Conservation (phyloP, 495 filamentous ascomycete genomes). For the Penicillium coprophilum region DNA sequence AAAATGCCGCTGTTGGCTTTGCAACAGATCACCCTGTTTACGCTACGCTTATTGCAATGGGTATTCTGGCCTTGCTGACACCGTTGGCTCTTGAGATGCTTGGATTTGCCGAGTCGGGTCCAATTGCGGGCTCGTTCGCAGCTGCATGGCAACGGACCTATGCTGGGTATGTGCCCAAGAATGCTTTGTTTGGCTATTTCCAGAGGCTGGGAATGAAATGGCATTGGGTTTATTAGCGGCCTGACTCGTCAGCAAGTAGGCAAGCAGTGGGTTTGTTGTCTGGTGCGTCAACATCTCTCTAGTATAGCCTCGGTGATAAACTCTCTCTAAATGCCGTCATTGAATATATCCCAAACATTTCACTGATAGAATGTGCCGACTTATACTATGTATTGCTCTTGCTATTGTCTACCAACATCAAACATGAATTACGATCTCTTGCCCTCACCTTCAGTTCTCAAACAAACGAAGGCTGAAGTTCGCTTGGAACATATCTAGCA, state of each 20-base stretch:
- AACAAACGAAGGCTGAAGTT: no score
- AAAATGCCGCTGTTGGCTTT: conserved; percentile 35
- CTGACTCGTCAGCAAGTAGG: no score
- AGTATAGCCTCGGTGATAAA: no score
- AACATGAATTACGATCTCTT: no score
- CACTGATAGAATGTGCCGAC: no score
- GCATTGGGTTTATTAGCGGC: conserved; percentile 14
- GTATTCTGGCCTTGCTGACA: conserved; percentile 43
- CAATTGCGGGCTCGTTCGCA: conserved; percentile 47
- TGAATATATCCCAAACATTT: no score
- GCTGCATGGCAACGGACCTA: conserved; percentile 46
- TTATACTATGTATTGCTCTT: no score
- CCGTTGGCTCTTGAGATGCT: conserved; percentile 48
- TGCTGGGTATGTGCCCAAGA: conserved; percentile 46
- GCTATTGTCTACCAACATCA: no score
- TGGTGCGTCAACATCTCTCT: no score
- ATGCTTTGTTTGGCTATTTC: conserved; percentile 50
- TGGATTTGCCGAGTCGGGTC: conserved; percentile 51
- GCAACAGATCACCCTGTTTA: conserved; percentile 45
- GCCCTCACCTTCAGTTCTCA: no score
- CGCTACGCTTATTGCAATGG: conserved; percentile 50
- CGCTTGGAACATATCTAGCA: background rate
- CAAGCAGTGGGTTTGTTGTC: no score
- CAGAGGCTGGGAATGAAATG: conserved; percentile 53
- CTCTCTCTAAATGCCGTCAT: no score